phyloP scores from a whole-genome alignment of 2,329 filamentous ascomycete species.

The Epichloe typhina region DNA sequence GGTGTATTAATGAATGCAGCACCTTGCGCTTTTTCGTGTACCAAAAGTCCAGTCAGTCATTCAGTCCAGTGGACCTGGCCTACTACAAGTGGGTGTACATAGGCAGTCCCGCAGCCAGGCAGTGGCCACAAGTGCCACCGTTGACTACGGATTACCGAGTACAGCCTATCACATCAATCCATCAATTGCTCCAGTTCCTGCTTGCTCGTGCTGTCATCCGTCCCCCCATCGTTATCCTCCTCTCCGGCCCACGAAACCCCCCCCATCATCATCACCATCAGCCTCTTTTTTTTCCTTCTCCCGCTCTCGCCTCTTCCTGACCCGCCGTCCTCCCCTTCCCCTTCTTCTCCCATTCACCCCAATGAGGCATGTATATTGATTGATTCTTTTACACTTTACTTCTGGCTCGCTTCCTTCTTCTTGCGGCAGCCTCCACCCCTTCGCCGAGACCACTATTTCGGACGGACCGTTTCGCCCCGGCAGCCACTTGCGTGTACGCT shows the following conservation, averaged over 20 bases:
- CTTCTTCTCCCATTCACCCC: slow-evolving; percentile 7
- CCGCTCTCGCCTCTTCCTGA: slow-evolving; percentile 9
- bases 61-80: background rate
- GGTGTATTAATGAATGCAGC: too few species aligned
- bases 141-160: background rate
- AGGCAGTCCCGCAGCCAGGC: background rate
- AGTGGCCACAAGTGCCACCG: background rate
- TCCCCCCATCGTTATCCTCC: background rate
- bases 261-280: slow-evolving; percentile 11
- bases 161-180: background rate
- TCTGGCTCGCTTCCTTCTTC: slow-evolving; percentile 12
- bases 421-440: background rate
- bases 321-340: slow-evolving; percentile 6
- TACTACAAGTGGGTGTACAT: too few species aligned
- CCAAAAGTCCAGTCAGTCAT: too few species aligned
- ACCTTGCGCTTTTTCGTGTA: background rate
- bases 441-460: background rate
- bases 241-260: slow-evolving; percentile 1
- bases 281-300: slow-evolving; percentile 10
- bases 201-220: background rate
- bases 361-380: slow-evolving; percentile 27
- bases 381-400: slow-evolving; percentile 18
- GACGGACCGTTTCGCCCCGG: slow-evolving; percentile 2
- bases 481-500: background rate
- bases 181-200: background rate